Evolutionary conservation across 306 rosid genomes (phyloP).

Genomic region (Senna siamea): DNA sequence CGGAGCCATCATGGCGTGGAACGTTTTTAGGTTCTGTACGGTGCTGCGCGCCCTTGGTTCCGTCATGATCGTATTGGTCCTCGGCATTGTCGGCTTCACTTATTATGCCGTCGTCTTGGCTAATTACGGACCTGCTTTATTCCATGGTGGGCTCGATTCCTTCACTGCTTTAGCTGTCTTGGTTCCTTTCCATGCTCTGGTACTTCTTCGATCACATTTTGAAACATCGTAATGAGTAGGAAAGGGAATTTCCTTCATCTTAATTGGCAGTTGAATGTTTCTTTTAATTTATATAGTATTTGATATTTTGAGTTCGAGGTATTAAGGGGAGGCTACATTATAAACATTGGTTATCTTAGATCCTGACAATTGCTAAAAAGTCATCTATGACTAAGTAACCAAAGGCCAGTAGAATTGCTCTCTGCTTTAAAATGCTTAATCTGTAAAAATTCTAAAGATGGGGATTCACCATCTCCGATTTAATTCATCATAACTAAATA

Average conservation of each 20-base stretch:
- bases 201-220: slow-evolving; percentile 30
- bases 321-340: neutral
- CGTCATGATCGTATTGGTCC: slow-evolving; percentile 62
- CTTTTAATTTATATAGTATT: neutral
- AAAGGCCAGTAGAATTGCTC: neutral
- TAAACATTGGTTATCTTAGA: neutral
- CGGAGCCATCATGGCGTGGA: slow-evolving; percentile 60
- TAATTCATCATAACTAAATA: slow-evolving; percentile 4
- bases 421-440: neutral
- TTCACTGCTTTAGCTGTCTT: slow-evolving; percentile 48
- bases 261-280: neutral
- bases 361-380: neutral
- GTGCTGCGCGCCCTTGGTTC: slow-evolving; percentile 67
- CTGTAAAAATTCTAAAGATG: neutral
- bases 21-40: slow-evolving; percentile 65
- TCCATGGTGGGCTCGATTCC: slow-evolving; percentile 50
- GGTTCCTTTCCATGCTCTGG: slow-evolving; percentile 71
- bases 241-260: neutral
- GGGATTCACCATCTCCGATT: neutral
- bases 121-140: slow-evolving; percentile 62
- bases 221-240: neutral
- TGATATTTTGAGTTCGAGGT: neutral
- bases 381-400: neutral
- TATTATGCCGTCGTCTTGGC: slow-evolving; percentile 67
- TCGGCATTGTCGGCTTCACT: slow-evolving; percentile 57